Evolutionary conservation across 257 asterid genomes (phyloP), one percentile per base, ranked within the genome.

Genomic region (Solanum gandarillasii): DNA sequence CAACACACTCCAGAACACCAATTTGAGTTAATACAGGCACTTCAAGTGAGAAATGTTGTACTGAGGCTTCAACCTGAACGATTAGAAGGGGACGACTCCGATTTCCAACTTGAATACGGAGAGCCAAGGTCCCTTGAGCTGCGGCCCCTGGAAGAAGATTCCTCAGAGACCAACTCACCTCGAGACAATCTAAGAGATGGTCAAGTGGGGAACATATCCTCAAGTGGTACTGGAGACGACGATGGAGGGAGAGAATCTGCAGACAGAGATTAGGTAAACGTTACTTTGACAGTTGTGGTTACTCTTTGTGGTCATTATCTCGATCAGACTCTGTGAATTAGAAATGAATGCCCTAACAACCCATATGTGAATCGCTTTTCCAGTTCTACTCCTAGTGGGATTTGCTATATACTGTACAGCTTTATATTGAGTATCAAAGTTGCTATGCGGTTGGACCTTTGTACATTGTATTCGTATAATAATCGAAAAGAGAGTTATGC

Each of bases 1-100:
- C n/a, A n/a, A n/a, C n/a, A n/a, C n/a, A n/a, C n/a, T n/a, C 88
- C 86, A 76, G 98, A 95, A 3, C 98, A 95, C 90, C 68, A 89
- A 90, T 93, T 95, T 85, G 87, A 35, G 41, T 84, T 65, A 9
- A 31, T 88, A 31, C 85, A 34, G n/a, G 87, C 93, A 12, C 5
- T 6, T 48, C 25, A 20, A 20, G 39, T 79, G 82, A 83, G 79
- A 67, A 85, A 81, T 79, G 9, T 85, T 12, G 32, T 82, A 27
- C 13, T 73, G 75, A 87, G 86, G 52, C 88, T 73, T 29, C 91
- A 58, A 10, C 84, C 70, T 6, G 91, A 87, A 52, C 82, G 34
- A 38, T 70, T 87, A 46, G 91, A 41, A 41, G 90, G 58, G 70
- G 52, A 29, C 38, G 89, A 83, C 29, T 6, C 88, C 20, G 34